Percentiles rank a stretch among this genome's conserved stretches.
phyloP scores from a whole-genome alignment of 2,329 filamentous ascomycete species.

The Aspergillus sp. region DNA sequence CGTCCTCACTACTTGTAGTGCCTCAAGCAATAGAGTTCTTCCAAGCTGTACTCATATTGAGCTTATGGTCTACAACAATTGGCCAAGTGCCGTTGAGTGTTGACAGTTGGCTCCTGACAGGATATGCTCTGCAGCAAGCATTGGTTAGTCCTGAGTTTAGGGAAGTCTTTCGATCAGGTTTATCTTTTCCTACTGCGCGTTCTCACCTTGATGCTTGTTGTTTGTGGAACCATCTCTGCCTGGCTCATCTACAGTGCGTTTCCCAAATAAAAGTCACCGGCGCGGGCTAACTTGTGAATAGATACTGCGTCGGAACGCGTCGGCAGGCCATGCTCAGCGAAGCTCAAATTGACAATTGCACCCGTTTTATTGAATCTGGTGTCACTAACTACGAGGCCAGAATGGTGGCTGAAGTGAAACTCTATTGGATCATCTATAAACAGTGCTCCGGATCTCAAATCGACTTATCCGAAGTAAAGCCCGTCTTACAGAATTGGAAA shows the following conservation, averaged over 20 bases:
- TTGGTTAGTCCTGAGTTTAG: constrained; percentile 39
- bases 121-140: constrained; percentile 45
- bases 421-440: constrained; percentile 49
- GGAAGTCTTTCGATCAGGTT: constrained; percentile 6
- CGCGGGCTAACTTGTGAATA: not conserved
- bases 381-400: constrained; percentile 47
- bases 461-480: constrained; percentile 36
- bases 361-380: constrained; percentile 37
- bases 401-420: constrained; percentile 47
- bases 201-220: constrained; percentile 32
- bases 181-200: constrained; percentile 12
- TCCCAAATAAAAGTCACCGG: not conserved
- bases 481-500: constrained; percentile 38
- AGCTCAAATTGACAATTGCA: constrained; percentile 40
- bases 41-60: constrained; percentile 44
- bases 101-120: constrained; percentile 48
- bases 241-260: constrained; percentile 42
- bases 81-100: constrained; percentile 46
- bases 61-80: constrained; percentile 49
- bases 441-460: constrained; percentile 29
- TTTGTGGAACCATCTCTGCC: constrained; percentile 47
- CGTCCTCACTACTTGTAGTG: constrained; percentile 32
- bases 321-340: constrained; percentile 38
- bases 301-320: constrained; percentile 45
- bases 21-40: constrained; percentile 47